Percentiles rank a stretch among this genome's conserved stretches.
phyloP scores from a whole-genome alignment of 2,329 filamentous ascomycete genomes.

The Cadophora sp. region DNA sequence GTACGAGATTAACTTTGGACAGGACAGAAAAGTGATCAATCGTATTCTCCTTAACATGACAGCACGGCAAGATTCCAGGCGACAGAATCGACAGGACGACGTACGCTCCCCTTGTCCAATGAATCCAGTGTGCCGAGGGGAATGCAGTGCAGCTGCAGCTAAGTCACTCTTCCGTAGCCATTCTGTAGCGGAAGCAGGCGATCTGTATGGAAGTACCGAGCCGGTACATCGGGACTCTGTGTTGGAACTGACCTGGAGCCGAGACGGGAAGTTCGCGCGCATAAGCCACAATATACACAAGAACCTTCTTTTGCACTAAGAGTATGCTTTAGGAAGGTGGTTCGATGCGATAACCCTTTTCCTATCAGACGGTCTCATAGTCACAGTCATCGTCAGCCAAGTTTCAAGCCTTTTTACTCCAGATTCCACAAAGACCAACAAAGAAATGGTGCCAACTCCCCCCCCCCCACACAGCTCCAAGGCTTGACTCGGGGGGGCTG shows the following conservation, averaged over 20 bases:
- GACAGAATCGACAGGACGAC: neutral
- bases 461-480: neutral
- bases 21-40: conserved; percentile 8
- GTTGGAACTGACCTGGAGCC: neutral
- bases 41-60: neutral
- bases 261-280: neutral
- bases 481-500: neutral
- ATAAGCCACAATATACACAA: neutral
- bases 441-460: neutral
- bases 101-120: neutral
- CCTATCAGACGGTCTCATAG: neutral
- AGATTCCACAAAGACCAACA: conserved; percentile 7
- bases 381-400: neutral
- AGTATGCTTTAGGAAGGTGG: conserved; percentile 2
- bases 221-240: neutral
- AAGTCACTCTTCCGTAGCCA: neutral
- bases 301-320: neutral
- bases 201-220: neutral
- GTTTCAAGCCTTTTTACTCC: neutral
- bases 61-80: neutral
- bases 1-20: neutral
- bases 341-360: neutral
- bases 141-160: neutral
- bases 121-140: neutral
- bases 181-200: neutral